phyloP scores from a whole-genome alignment of 805 yeast species.

The Wickerhamiella parazyma region DNA sequence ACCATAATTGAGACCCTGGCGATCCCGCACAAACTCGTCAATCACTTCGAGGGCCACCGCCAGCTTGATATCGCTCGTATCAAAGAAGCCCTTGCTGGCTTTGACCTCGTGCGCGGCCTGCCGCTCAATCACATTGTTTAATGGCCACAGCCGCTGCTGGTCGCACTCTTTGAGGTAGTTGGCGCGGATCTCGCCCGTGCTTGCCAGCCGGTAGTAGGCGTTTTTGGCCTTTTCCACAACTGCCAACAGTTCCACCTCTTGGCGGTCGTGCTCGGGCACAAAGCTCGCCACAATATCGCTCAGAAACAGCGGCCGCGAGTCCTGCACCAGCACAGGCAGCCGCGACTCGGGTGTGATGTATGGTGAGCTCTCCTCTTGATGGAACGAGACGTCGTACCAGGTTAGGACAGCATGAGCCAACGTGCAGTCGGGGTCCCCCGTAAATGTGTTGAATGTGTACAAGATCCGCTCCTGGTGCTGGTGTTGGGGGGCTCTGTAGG shows the following conservation, averaged over 20 bases:
- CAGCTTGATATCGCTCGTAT: constrained; percentile 2
- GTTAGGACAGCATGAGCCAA: constrained; percentile 16
- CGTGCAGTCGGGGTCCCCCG: constrained; percentile 24
- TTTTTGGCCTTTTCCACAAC: constrained; percentile 13
- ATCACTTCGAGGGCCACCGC: constrained; percentile 1
- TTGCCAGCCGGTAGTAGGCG: constrained; percentile 16
- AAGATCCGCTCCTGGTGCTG: constrained; percentile 4
- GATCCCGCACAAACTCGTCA: neutral
- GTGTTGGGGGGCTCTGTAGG: constrained; percentile 12
- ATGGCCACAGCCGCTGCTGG: constrained; percentile 15
- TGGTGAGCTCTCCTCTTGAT: constrained; percentile 10
- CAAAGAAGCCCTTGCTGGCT: constrained; percentile 10
- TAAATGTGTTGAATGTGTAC: constrained; percentile 18
- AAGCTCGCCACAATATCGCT: constrained; percentile 7
- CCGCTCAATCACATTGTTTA: constrained; percentile 4
- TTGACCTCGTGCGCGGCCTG: constrained; percentile 9
- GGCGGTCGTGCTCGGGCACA: constrained; percentile 3
- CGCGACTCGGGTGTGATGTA: constrained; percentile 12
- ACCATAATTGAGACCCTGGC: neutral
- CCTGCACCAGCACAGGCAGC: constrained; percentile 12
- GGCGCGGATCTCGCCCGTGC: constrained; percentile 1
- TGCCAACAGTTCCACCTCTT: constrained; percentile 8
- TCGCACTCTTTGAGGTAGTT: constrained; percentile 7
- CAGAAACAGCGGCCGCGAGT: neutral
- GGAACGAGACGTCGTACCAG: neutral